Percentiles rank a stretch among this genome's conserved stretches.
phyloP scores from a whole-genome alignment of 441 rosid species.

The Capsella rubella region DNA sequence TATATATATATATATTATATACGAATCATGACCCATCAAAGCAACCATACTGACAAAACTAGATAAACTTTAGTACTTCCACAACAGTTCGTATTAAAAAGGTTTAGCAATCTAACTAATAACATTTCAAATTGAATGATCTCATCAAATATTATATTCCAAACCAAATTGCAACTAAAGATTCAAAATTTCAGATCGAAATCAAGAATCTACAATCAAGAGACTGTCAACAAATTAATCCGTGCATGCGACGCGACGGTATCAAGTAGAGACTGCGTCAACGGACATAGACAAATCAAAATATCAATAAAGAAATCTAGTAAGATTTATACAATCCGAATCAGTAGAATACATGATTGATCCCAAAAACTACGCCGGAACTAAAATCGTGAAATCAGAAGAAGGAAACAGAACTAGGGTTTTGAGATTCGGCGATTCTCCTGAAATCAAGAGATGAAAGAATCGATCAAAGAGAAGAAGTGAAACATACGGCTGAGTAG shows the following conservation, averaged over 20 bases:
- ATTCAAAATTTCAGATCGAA: conserved; percentile 11
- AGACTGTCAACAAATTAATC: background rate
- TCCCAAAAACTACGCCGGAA: background rate
- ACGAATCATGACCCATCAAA: background rate
- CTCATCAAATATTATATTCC: background rate
- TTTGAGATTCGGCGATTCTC: conserved; percentile 2
- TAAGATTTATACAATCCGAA: background rate
- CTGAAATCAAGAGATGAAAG: background rate
- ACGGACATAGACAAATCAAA: conserved; percentile 5
- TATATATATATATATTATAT: too few species aligned
- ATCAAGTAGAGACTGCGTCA: conserved; percentile 20
- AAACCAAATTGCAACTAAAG: background rate
- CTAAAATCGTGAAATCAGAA: background rate
- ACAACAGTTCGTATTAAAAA: background rate
- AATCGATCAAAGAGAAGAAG: background rate
- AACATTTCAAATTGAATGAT: background rate
- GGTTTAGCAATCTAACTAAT: background rate
- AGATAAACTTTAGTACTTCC: background rate
- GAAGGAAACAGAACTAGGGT: conserved; percentile 11
- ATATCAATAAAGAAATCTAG: background rate
- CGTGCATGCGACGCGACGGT: conserved; percentile 29
- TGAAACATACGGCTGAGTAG: conserved; percentile 1
- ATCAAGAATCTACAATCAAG: background rate
- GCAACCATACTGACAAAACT: conserved; percentile 3
- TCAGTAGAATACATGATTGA: conserved; percentile 4